Conservation (phyloP, 2,329 filamentous ascomycete genomes). For the Lasiodiplodia theobromae region DNA sequence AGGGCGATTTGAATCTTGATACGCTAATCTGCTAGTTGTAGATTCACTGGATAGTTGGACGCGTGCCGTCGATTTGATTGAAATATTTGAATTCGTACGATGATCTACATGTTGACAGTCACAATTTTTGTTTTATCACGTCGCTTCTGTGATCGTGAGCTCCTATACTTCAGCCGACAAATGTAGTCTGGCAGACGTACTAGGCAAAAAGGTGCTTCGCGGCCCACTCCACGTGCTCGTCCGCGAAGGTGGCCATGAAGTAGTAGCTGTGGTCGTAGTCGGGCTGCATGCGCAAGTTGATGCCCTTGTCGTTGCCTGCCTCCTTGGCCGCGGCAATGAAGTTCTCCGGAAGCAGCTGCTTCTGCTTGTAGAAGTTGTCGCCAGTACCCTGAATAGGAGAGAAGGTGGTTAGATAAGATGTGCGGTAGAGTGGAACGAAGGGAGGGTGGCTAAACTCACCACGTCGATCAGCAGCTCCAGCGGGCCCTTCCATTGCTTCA, state of each 20-base stretch:
- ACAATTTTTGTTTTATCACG: conserved; percentile 21
- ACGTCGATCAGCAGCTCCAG: conserved; percentile 88
- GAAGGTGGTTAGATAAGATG: background rate
- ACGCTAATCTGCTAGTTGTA: background rate
- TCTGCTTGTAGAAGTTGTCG: conserved; percentile 96
- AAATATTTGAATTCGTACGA: conserved; percentile 14
- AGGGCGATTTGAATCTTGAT: background rate
- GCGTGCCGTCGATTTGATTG: background rate
- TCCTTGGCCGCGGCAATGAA: conserved; percentile 80
- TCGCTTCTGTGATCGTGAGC: conserved; percentile 28
- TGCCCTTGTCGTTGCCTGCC: conserved; percentile 71
- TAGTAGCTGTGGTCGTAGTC: conserved; percentile 98
- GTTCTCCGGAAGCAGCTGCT: conserved; percentile 93
- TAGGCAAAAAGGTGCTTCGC: conserved; percentile 79
- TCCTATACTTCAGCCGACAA: background rate
- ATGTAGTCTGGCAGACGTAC: conserved; percentile 38
- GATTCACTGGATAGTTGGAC: background rate
- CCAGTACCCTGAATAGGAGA: conserved; percentile 73
- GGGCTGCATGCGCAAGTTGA: conserved; percentile 83
- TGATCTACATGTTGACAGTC: conserved; percentile 9
- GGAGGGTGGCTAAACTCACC: conserved; percentile 57
- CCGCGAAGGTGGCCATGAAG: conserved; percentile 89
- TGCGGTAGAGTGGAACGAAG: background rate
- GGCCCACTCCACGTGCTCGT: conserved; percentile 90
- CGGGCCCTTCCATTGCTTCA: conserved; percentile 75